Base-by-base conservation (phyloP, 1,139 yeast genomes). In the Yueomyces sp. region DNA sequence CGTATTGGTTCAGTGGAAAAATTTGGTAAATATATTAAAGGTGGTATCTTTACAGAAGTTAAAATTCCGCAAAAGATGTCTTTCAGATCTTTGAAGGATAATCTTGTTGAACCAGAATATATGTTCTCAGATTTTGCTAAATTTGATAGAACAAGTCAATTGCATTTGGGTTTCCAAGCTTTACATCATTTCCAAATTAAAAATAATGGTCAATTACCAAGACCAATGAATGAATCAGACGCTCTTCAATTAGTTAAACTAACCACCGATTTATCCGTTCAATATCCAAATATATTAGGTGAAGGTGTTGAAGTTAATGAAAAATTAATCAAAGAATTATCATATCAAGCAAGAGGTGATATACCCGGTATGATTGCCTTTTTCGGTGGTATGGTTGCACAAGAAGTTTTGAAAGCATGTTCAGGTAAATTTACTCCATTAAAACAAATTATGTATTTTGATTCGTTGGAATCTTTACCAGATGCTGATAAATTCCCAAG, bases 301-400 rank as follows among this genome's bases (percentile, higher is more conserved):
- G 79, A 70, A 11, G 75, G 65, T 27, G 62, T 56, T 9, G 69
- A 72, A 37, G 57, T 89, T 34, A 76, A 86, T 59, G 81, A 74
- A 52, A 70, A 78, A 44, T 64, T 89, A 40, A 68, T 91, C 48
- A 75, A 66, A 47, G 87, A 85, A 57, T 68, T 91, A 48, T 67
- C 96, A 0, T 83, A 70, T 62, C 96, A 91, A 63, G 82, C 97
- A 2, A 72, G 79, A 42, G 98, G 98, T 64, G 96, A 91, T 56
- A 65, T 89, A 42, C 95, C 96, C 27, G 96, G 93, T 36, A 66
- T 86, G 60, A 81, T 78, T 48, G 97, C 97, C 4, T 81, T 89
- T 52, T 77, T 76, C 58, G 99, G 99, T 61, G 98, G 98, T 35
- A 69, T 91, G 44, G 81, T 86, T 42, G 99, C 98, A 3, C 99